These are phyloP conservation scores for Trichoderma koningii DNA, from an alignment of 2,329 filamentous ascomycete genomes.

Conservation along the genomic window DNA sequence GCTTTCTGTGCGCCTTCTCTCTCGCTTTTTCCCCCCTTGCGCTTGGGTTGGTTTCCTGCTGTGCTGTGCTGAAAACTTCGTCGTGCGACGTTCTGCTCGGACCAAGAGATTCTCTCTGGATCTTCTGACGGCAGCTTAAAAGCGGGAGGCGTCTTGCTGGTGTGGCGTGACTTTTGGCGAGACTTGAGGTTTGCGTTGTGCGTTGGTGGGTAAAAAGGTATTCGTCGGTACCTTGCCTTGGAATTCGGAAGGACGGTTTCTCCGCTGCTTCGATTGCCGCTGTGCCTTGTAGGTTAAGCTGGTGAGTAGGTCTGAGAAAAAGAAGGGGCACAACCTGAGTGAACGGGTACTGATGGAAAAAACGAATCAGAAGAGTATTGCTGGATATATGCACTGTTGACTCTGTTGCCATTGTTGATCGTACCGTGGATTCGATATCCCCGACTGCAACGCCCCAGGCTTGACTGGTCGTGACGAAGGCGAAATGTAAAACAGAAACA, in stretches of 20 bases:
- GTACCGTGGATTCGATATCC: too few relatives aligned
- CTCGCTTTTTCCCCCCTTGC: background rate
- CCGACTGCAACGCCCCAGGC: too few relatives aligned
- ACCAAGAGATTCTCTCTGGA: background rate
- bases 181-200: slow-evolving; percentile 4
- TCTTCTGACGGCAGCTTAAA: too few relatives aligned
- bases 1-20: background rate
- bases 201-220: slow-evolving; percentile 15
- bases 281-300: slow-evolving; percentile 10
- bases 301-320: background rate
- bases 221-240: slow-evolving; percentile 11
- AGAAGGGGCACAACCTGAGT: too few relatives aligned
- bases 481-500: too few relatives aligned
- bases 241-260: slow-evolving; percentile 23
- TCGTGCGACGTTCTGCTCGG: slow-evolving; percentile 41
- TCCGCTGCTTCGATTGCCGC: slow-evolving; percentile 6
- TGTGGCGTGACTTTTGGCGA: slow-evolving; percentile 30
- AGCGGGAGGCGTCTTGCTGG: slow-evolving; percentile 30
- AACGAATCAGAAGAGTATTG: too few relatives aligned
- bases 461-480: too few relatives aligned
- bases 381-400: too few relatives aligned
- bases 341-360: too few relatives aligned
- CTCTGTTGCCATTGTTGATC: too few relatives aligned
- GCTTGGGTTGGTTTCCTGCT: background rate
- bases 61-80: slow-evolving; percentile 51